Percentiles rank a stretch among this genome's conserved stretches.
These are phyloP conservation scores for Climacium dendroides DNA, from an alignment of 225 moss, liverwort and hornwort genomes.

Conservation along the genomic window DNA sequence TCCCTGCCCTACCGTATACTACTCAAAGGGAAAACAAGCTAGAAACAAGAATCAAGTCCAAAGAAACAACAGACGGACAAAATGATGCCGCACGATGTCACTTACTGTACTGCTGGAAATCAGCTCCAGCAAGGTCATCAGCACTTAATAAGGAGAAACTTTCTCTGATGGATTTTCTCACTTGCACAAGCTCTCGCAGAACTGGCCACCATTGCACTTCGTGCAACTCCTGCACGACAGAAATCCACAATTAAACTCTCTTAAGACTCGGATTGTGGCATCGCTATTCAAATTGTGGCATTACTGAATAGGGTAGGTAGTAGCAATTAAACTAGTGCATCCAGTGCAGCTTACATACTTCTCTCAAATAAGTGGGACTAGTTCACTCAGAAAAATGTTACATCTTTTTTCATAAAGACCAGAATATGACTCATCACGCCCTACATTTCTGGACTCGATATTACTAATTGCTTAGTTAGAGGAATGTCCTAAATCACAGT, in stretches of 20 bases:
- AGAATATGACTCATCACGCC: neutral
- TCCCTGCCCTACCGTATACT: neutral
- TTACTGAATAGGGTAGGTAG: neutral
- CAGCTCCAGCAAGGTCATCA: slow-evolving; percentile 46
- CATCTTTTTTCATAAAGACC: neutral
- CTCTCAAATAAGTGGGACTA: neutral
- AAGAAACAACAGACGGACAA: neutral
- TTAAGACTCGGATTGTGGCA: neutral
- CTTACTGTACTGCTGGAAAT: slow-evolving; percentile 67
- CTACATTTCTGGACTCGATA: neutral
- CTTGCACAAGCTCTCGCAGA: slow-evolving; percentile 85
- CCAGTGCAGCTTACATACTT: neutral
- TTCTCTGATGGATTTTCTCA: slow-evolving; percentile 80
- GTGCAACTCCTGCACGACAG: slow-evolving; percentile 44
- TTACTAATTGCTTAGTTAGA: neutral
- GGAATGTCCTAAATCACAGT: neutral
- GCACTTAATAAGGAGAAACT: slow-evolving; percentile 46
- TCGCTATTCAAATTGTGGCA: neutral
- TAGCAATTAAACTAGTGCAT: neutral
- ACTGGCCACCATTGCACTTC: slow-evolving; percentile 97
- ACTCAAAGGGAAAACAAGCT: neutral
- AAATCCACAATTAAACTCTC: neutral
- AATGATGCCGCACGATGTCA: neutral
- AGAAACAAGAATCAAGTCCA: neutral
- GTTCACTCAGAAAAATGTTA: neutral